Conservation (phyloP, 495 filamentous ascomycete genomes). For the Platismatia glauca region DNA sequence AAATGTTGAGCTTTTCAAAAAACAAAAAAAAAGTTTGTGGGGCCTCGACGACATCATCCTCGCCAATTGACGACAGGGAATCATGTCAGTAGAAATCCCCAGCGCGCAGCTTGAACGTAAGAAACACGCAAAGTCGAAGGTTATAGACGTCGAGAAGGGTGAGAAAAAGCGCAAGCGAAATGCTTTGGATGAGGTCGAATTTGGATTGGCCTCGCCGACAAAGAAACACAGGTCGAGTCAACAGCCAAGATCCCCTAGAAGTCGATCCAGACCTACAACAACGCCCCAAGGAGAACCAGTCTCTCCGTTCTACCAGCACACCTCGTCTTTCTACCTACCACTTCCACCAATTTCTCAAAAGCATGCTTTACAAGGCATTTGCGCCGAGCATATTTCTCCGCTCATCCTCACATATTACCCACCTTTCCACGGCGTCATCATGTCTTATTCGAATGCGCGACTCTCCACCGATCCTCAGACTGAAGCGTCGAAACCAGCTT, state of each 20-base stretch:
- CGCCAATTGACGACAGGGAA: background rate
- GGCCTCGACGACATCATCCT: background rate
- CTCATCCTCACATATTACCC: slow-evolving; percentile 67
- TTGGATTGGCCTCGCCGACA: slow-evolving; percentile 29
- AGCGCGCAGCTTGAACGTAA: slow-evolving; percentile 8
- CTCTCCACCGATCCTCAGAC: slow-evolving; percentile 26
- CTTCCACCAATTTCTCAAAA: slow-evolving; percentile 57
- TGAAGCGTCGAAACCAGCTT: slow-evolving; percentile 33
- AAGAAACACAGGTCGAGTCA: slow-evolving; percentile 36
- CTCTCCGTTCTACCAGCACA: slow-evolving; percentile 54
- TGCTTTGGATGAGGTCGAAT: slow-evolving; percentile 30
- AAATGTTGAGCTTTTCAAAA: background rate
- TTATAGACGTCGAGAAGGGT: slow-evolving; percentile 28
- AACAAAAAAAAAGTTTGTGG: background rate
- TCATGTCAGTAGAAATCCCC: slow-evolving; percentile 8
- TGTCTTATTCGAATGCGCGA: slow-evolving; percentile 56
- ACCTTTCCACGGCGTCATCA: slow-evolving; percentile 57
- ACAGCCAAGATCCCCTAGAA: background rate
- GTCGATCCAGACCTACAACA: background rate
- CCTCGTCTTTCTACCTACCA: slow-evolving; percentile 60
- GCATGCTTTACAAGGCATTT: slow-evolving; percentile 54
- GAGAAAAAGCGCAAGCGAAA: slow-evolving; percentile 51
- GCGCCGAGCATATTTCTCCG: slow-evolving; percentile 68
- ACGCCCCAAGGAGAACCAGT: slow-evolving; percentile 12
- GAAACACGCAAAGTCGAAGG: slow-evolving; percentile 16